Base-by-base conservation (phyloP, 208 protist genomes). In the Leishmania turanica region DNA sequence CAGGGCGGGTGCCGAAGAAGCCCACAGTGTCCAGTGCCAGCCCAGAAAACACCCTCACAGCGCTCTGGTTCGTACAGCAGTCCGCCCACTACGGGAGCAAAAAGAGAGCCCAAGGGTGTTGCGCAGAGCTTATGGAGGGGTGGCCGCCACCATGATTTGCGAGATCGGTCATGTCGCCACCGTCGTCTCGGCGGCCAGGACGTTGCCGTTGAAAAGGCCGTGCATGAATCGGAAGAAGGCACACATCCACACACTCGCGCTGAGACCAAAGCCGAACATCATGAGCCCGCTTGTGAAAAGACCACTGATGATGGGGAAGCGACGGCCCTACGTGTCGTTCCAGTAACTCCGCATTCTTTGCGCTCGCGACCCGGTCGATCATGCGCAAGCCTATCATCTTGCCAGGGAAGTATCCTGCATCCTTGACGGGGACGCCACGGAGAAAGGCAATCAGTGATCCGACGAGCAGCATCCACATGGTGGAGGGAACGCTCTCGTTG, bases 181-280 rank as follows among this genome's bases (percentile, higher is more conserved):
- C 79, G 91, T 92, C 58, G 92, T 95, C 81, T 95, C 93, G 34
- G 90, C 92, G 1, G 93, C 90, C 40, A 95, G 58, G 13, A 93
- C 77, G 70, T 95, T 93, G 74, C 90, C 92, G 84, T 95, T 95
- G 73, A 90, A 92, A n/a, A 92, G 56, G 17, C 92, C 92, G 51
- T 95, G 92, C 2, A 95, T 78, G 77, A 95, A 93, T 56, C 92
- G 89, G 76, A 91, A 90, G 1, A 89, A 3, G 24, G 79, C 87
- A 70, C 89, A 91, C 58, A 88, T 73, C 82, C 78, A 89, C 27
- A 95, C 83, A 65, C 47, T 90, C 31, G 73, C 80, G 75, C 89
- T 92, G 60, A 95, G 77, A 31, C 92, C 90, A 78, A 95, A 93
- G 13, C 82, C 82, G 58, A 95, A 81, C 82, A 93, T 92, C 81